Percentiles rank a stretch among this genome's conserved stretches.
Conservation (phyloP, 805 yeast genomes). For the Metschnikowia hibisci region DNA sequence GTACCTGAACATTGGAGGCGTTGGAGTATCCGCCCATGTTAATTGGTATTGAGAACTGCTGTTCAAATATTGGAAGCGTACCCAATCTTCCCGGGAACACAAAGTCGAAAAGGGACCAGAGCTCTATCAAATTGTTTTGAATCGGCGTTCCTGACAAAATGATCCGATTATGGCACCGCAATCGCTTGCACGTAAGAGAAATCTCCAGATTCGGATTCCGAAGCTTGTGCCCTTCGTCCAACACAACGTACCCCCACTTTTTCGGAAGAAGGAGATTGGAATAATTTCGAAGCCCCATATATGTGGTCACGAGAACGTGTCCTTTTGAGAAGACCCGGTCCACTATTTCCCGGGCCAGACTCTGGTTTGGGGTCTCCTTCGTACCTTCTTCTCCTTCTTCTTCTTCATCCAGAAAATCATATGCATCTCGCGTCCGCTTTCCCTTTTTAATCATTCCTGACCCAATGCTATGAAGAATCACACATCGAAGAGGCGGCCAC, state of each 20-base stretch:
- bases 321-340: slow-evolving; percentile 63
- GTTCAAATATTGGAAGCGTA: slow-evolving; percentile 90
- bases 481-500: slow-evolving; percentile 95
- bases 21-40: slow-evolving; percentile 98
- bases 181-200: slow-evolving; percentile 77
- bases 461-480: slow-evolving; percentile 89
- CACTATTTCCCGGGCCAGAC: slow-evolving; percentile 46
- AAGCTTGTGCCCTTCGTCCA: slow-evolving; percentile 97
- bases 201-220: slow-evolving; percentile 91
- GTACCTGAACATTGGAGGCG: slow-evolving; percentile 93
- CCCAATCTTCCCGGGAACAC: slow-evolving; percentile 93
- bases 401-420: neutral
- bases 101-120: slow-evolving; percentile 95
- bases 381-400: slow-evolving; percentile 6
- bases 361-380: slow-evolving; percentile 20
- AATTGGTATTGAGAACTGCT: slow-evolving; percentile 87
- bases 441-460: slow-evolving; percentile 58
- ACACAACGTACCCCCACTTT: slow-evolving; percentile 84
- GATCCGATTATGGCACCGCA: slow-evolving; percentile 79
- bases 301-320: slow-evolving; percentile 85
- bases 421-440: slow-evolving; percentile 38
- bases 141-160: slow-evolving; percentile 96
- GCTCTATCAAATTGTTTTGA: slow-evolving; percentile 85
- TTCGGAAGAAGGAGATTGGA: slow-evolving; percentile 57
- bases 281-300: slow-evolving; percentile 77